A percentile compares a stretch with the other conserved stretches of the same genome.
phyloP scores from a whole-genome alignment of 768 basidiomycete genomes.

The Pleurotus citrinopileatus region DNA sequence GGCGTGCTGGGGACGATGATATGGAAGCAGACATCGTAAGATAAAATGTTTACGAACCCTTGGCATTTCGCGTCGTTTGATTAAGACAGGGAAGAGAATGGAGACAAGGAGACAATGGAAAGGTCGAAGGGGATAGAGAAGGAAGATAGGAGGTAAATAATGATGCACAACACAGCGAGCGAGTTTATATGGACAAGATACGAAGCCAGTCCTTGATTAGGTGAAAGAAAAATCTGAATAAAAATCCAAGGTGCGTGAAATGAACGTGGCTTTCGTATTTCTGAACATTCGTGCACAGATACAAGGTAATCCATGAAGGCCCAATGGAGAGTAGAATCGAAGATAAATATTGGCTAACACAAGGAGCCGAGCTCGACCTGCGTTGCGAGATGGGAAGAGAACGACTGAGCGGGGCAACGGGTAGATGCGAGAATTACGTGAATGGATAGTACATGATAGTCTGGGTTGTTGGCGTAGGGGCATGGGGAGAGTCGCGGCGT shows the following conservation, averaged over 20 bases:
- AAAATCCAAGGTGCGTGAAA: conserved; percentile 8
- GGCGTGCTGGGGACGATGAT: too few species aligned
- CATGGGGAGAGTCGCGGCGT: neutral
- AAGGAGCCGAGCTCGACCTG: neutral
- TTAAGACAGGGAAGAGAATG: neutral
- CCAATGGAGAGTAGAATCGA: neutral
- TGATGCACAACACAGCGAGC: neutral
- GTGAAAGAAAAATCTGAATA: neutral
- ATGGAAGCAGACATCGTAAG: neutral
- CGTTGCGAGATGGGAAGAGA: neutral
- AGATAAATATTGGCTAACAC: neutral
- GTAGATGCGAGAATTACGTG: neutral
- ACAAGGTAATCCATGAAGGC: conserved; percentile 1
- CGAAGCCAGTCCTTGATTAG: neutral
- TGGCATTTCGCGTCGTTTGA: neutral
- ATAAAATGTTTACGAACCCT: neutral
- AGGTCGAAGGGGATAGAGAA: neutral
- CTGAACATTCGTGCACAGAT: neutral
- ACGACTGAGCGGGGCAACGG: neutral
- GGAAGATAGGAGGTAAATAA: neutral
- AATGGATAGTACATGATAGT: neutral
- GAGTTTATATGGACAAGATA: neutral
- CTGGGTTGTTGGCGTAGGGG: neutral
- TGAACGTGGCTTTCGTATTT: conserved; percentile 7
- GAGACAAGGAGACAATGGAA: neutral